Conservation (phyloP, 257 asterid species). For the Salvia rosmarinus region DNA sequence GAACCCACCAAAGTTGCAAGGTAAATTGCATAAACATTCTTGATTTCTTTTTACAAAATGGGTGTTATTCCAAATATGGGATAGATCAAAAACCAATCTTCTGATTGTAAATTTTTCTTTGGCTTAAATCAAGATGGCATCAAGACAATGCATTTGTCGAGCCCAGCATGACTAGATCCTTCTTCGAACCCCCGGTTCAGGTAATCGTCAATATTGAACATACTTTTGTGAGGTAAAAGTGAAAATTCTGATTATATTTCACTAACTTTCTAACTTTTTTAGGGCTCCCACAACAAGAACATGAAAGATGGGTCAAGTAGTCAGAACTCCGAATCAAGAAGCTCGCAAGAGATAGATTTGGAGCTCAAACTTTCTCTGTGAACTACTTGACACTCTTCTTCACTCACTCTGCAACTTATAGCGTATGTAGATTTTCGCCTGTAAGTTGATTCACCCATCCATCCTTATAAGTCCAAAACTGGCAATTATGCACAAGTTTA, state of each 20-base stretch:
- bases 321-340: slow-evolving; percentile 58
- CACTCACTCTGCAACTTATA: neutral
- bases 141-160: slow-evolving; percentile 58
- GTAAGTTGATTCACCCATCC: slow-evolving; percentile 27
- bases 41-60: neutral
- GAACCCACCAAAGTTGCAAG: slow-evolving; percentile 54
- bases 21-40: slow-evolving; percentile 36
- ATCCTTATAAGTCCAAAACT: slow-evolving; percentile 9
- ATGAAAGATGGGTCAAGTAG: slow-evolving; percentile 53
- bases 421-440: slow-evolving; percentile 19
- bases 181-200: slow-evolving; percentile 55
- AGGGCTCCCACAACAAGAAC: slow-evolving; percentile 55
- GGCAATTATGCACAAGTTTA: slow-evolving; percentile 27
- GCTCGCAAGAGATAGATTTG: slow-evolving; percentile 76
- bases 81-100: neutral
- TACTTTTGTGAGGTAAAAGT: neutral
- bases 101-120: slow-evolving; percentile 2
- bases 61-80: neutral
- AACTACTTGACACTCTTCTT: slow-evolving; percentile 1
- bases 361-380: slow-evolving; percentile 73
- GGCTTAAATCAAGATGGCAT: slow-evolving; percentile 60
- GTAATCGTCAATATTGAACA: slow-evolving; percentile 42
- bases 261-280: neutral
- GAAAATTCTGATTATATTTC: neutral
- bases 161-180: slow-evolving; percentile 62